Percentiles rank a stretch among this genome's conserved stretches.
These are phyloP conservation scores for Cydonia oblonga DNA, from an alignment of 331 rosid genomes.

Conservation along the genomic window DNA sequence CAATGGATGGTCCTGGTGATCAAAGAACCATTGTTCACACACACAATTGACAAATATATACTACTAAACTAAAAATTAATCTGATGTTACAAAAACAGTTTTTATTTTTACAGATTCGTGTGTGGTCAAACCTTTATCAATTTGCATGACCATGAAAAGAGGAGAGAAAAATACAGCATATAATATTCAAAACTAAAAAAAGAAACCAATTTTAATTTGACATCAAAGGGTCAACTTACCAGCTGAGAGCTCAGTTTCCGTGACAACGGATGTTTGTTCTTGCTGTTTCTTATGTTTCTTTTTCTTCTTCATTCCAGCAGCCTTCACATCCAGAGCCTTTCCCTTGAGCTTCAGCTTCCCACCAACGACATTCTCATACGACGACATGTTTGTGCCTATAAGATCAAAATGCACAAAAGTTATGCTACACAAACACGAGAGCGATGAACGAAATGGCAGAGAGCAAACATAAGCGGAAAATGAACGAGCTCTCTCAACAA, in stretches of 20 bases:
- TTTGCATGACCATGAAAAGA: not conserved
- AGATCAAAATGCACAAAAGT: not conserved
- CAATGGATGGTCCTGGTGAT: not conserved
- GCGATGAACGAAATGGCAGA: not conserved
- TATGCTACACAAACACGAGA: not conserved
- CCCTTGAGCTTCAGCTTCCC: slow-evolving; percentile 95
- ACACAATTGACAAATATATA: not conserved
- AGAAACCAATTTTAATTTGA: not conserved
- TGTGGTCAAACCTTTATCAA: not conserved
- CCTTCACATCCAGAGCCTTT: slow-evolving; percentile 86
- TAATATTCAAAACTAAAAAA: not conserved
- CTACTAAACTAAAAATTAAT: not conserved
- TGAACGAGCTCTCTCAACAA: no score
- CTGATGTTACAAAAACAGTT: not conserved
- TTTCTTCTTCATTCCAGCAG: slow-evolving; percentile 83
- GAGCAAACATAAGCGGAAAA: not conserved
- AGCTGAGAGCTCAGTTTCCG: slow-evolving; percentile 41
- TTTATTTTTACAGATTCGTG: not conserved
- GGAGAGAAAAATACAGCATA: not conserved
- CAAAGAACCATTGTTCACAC: not conserved
- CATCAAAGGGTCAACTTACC: slow-evolving; percentile 27
- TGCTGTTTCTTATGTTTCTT: slow-evolving; percentile 57
- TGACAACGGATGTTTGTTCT: slow-evolving; percentile 28
- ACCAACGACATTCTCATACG: slow-evolving; percentile 73
- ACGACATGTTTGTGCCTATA: slow-evolving; percentile 33